A percentile compares a stretch with the other conserved stretches of the same genome.
phyloP scores from a whole-genome alignment of 768 basidiomycete genomes.

The Solioccasus polychromus region DNA sequence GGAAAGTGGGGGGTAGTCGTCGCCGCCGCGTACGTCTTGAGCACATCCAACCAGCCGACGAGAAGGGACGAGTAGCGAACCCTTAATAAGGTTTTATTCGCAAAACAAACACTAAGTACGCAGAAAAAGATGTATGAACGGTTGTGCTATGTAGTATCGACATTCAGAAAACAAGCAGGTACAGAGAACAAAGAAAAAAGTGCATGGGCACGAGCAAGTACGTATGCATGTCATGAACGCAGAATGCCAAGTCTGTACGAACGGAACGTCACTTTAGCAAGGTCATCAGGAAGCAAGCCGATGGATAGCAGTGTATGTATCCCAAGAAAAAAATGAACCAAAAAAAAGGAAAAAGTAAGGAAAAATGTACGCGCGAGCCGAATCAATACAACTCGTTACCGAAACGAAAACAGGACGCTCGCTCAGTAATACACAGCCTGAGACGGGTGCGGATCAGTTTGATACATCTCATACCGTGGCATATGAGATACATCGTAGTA shows the following conservation, averaged over 20 bases:
- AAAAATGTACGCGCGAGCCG: slow-evolving; percentile 12
- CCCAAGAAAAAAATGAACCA: slow-evolving; percentile 19
- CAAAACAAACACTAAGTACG: slow-evolving; percentile 20
- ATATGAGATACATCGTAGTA: slow-evolving; percentile 69
- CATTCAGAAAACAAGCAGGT: slow-evolving; percentile 12
- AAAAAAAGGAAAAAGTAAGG: slow-evolving; percentile 6
- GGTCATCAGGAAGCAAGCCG: slow-evolving; percentile 13
- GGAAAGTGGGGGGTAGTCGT: no score
- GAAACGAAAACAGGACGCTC: slow-evolving; percentile 5
- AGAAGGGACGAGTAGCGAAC: no score
- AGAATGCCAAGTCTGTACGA: slow-evolving; percentile 28
- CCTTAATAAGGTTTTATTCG: neutral
- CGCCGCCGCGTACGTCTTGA: no score
- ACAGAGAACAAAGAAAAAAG: slow-evolving; percentile 7
- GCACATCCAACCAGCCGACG: no score
- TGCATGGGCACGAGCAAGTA: no score
- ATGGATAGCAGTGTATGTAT: slow-evolving; percentile 21
- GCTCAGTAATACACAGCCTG: slow-evolving; percentile 61
- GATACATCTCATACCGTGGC: slow-evolving; percentile 68
- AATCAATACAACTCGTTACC: slow-evolving; percentile 5
- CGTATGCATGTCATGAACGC: no score
- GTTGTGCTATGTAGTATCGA: slow-evolving; percentile 3
- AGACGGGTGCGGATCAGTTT: slow-evolving; percentile 46
- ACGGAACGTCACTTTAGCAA: slow-evolving; percentile 20
- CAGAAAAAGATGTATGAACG: slow-evolving; percentile 1